Evolutionary conservation across 345 rosid species (phyloP), one percentile per base, ranked within the genome.

Genomic region (Populus pruinosa): DNA sequence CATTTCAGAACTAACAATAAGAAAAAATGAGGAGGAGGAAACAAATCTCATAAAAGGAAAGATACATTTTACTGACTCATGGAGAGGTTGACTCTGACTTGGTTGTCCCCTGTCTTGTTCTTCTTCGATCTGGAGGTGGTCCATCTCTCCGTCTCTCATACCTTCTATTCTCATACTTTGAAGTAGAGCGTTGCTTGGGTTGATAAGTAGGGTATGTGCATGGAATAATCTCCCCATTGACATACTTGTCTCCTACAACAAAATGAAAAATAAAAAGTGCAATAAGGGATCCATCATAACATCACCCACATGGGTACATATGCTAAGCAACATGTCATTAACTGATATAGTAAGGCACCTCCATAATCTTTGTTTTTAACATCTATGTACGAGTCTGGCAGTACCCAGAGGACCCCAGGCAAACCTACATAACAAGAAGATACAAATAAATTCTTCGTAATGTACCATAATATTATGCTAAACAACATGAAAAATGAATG

Each of bases 321-420:
- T 47, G 53, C 53, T 47, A 47, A 21, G 23, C 10, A 35, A 55
- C 31, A 44, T 25, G 11, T 21, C 16, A 3, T 31, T 74, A 53
- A 1, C 5, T 29, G 16, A 61, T 69, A 61, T 65, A 72, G 67
- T 31, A 5, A 67, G 25, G 59, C 61, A 95, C 99, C 99, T 92
- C 99, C 99, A 78, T 95, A 95, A 83, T 95, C 99, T 80, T 95
- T 95, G 88, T 95, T 95, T 81, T 95, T 95, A 63, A 93, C 96
- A 79, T 95, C 98, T 56, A 95, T 95, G 83, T 91, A 95, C 11
- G 98, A 95, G 82, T 95, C 99, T 0, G 99, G 99, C 35, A 95
- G 85, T 44, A 93, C 99, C 99, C 99, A 95, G 6, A 93, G 94
- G 71, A 95, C 99, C 27, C 99, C 99, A 74, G 99, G 99, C 85